Base-by-base conservation (phyloP, 441 rosid species). In the Daphne laureola region DNA sequence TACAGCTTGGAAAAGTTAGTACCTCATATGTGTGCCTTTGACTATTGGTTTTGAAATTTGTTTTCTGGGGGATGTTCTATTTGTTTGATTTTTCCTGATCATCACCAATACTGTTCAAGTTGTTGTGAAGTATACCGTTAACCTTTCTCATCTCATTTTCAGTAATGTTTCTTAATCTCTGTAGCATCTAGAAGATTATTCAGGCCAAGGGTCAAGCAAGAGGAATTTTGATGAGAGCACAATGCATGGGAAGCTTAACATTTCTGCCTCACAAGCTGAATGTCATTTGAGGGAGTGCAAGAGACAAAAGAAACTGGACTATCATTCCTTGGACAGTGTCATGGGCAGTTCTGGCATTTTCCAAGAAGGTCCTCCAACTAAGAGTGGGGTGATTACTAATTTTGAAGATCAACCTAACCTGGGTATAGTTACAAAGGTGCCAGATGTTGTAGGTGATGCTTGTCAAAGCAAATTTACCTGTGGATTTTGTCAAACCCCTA, bases 401-500 rank as follows among this genome's bases (percentile, higher is more conserved):
- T 57, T 55, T 26, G 67, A 45, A 43, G 15, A 42, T 17, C 69
- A 46, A 53, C 46, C 23, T 46, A 46, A 53, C 17, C 42, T 61
- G 49, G 48, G 46, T 43, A 47, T 40, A 43, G 63, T 43, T 49
- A 44, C 41, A 43, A 61, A 51, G 54, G 48, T 36, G 60, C 67
- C 62, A 67, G 58, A 55, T 42, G 13, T 31, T 42, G 54, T 62
- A 26, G 70, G 63, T 44, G 62, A 49, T 52, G 48, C 63, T 4
- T 53, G 51, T 40, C 38, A 61, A 21, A 64, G 46, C 17, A 51
- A 64, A 25, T 55, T 57, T 31, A 57, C 63, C 43, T 91, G 98
- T 77, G 91, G 69, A 48, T 91, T 91, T 70, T 91, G 98, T 71
- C 90, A 75, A 50, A 76, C 89, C n/a, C 67, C 75, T 53, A 67